Conservation (phyloP, 495 filamentous ascomycete genomes). For the Neurospora africana region DNA sequence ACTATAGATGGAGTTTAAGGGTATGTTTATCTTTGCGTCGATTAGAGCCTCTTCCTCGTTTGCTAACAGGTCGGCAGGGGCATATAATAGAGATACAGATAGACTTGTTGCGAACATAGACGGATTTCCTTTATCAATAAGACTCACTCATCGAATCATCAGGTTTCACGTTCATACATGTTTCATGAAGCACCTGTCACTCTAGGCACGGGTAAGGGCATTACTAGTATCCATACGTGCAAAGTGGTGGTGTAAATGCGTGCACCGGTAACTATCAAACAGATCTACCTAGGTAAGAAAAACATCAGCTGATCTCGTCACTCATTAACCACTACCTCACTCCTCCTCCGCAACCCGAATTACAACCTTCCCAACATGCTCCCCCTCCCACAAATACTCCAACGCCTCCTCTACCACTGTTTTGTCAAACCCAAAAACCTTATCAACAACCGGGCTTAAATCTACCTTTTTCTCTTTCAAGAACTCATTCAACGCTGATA, state of each 20-base stretch:
- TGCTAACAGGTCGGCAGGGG: neutral
- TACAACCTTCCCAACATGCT: conserved; percentile 39
- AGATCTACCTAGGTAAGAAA: too few relatives aligned
- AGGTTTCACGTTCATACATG: neutral
- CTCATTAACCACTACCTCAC: too few relatives aligned
- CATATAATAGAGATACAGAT: neutral
- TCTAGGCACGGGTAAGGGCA: too few relatives aligned
- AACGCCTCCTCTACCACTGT: conserved; percentile 35
- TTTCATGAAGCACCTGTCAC: too few relatives aligned
- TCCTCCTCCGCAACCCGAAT: conserved; percentile 15
- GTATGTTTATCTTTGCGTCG: neutral
- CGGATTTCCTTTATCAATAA: neutral
- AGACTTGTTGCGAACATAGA: neutral
- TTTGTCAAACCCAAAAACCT: conserved; percentile 2
- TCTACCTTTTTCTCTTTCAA: conserved; percentile 19
- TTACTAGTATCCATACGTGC: too few relatives aligned
- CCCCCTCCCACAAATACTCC: conserved; percentile 31
- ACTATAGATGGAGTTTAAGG: neutral
- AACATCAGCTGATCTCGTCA: too few relatives aligned
- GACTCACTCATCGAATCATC: neutral
- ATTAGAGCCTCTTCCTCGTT: accelerated
- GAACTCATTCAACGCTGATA: conserved; percentile 15
- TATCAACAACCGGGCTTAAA: neutral
- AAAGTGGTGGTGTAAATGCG: too few relatives aligned
- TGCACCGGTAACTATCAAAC: neutral